Base-by-base conservation (phyloP, 179 eudicot species). In the Kewa caespitosa region DNA sequence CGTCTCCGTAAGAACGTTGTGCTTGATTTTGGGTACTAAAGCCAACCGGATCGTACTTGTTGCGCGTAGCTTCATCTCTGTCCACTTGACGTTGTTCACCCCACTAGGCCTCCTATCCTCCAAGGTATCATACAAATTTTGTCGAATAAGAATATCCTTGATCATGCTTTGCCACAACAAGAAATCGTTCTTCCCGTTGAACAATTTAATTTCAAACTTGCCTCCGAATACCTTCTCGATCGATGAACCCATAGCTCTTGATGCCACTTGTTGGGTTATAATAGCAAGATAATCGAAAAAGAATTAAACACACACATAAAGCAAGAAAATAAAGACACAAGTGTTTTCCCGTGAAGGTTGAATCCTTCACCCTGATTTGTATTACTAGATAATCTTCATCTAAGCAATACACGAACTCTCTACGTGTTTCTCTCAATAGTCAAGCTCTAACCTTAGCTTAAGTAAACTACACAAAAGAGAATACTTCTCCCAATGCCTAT, bases 11-110 rank as follows among this genome's bases (percentile, higher is more conserved):
- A 38, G n/a, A 4, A 67, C 25, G 22, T 22, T 67, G 31, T 67
- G 8, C 41, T 67, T 36, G 48, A 67, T 38, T 15, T 67, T 30
- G 28, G 42, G 41, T 0, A 30, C 41, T 18, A 67, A 18, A 15
- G 48, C 48, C 48, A 67, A 38, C 15, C 18, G 70, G 48, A 67
- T 67, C 50, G 46, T 67, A 67, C 42, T 36, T n/a, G 28, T 38
- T 38, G 41, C 70, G 23, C 48, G 25, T 5, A 67, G 20, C 31
- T 67, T 33, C 46, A 38, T 38, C 37, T 38, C 30, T 28, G 17
- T 8, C 48, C 31, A 67, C 43, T 67, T 22, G 1, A 1, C 70
- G n/a, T 67, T 28, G 8, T 37, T 20, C 10, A 37, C 6, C 3
- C 18, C 32, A 7, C 1, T 25, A 10, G 52, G 71, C 15, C 41